These are phyloP conservation scores for Gonapodya sp. DNA, from an alignment of 192 early-diverging fungal species.

Conservation along the genomic window DNA sequence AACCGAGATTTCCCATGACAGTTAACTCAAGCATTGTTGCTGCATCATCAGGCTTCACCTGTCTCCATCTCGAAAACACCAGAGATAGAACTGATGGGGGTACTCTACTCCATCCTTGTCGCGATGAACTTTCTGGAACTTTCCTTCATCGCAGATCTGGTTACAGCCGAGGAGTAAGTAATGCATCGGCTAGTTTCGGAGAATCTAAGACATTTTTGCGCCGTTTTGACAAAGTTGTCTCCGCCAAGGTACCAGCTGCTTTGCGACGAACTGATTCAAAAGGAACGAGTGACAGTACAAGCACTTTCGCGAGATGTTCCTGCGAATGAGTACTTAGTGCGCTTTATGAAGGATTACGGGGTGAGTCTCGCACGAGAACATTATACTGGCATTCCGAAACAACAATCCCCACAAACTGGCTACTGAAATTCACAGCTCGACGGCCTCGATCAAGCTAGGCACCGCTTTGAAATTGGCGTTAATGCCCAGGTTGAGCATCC, in stretches of 20 bases:
- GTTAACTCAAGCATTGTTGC: background rate
- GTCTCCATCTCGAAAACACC: background rate
- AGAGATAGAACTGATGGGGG: background rate
- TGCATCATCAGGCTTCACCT: background rate
- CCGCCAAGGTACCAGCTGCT: background rate
- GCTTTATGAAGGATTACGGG: slow-evolving; percentile 1
- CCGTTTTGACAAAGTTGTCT: too few species aligned
- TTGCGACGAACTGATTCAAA: background rate
- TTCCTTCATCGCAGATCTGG: background rate
- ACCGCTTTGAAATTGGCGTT: background rate
- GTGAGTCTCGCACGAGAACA: background rate
- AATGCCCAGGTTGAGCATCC: background rate
- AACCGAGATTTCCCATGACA: too few species aligned
- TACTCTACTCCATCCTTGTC: background rate
- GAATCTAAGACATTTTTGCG: too few species aligned
- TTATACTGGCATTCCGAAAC: background rate
- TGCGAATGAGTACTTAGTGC: background rate
- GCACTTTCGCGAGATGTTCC: background rate
- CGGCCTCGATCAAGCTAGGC: background rate
- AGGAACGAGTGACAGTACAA: background rate
- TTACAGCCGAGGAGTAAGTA: background rate
- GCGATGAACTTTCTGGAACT: background rate
- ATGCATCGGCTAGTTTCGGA: too few species aligned
- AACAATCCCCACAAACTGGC: too few species aligned
- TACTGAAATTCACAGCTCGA: background rate